Percentiles rank a stretch among this genome's conserved stretches.
These are phyloP conservation scores for Betula pendula DNA, from an alignment of 306 rosid genomes.

Conservation along the genomic window DNA sequence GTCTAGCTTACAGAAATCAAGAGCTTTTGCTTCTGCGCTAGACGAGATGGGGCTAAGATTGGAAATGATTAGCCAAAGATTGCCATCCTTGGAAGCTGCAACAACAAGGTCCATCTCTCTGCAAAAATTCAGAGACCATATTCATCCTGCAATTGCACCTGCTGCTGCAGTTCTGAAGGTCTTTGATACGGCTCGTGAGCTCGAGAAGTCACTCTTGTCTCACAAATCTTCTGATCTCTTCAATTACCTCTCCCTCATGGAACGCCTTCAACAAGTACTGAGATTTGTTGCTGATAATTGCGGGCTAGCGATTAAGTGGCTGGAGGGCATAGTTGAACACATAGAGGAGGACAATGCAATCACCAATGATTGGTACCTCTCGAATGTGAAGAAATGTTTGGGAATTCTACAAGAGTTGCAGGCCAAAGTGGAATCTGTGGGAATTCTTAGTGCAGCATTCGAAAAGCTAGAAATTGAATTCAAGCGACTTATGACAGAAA, in stretches of 20 bases:
- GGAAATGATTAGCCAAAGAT: slow-evolving; percentile 41
- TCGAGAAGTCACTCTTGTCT: slow-evolving; percentile 48
- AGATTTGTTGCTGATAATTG: slow-evolving; percentile 69
- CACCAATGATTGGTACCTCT: slow-evolving; percentile 36
- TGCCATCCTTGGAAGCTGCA: slow-evolving; percentile 49
- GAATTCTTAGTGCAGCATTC: slow-evolving; percentile 63
- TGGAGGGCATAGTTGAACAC: slow-evolving; percentile 51
- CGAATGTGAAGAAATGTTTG: slow-evolving; percentile 49
- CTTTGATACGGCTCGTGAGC: slow-evolving; percentile 49
- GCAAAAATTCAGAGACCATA: slow-evolving; percentile 33
- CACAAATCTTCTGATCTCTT: slow-evolving; percentile 41
- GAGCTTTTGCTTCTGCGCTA: slow-evolving; percentile 42
- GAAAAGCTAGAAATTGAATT: slow-evolving; percentile 70
- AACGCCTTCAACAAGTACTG: slow-evolving; percentile 70
- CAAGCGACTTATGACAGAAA: slow-evolving; percentile 46
- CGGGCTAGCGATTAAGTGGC: slow-evolving; percentile 60
- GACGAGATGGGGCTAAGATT: slow-evolving; percentile 54
- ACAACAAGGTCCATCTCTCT: slow-evolving; percentile 29
- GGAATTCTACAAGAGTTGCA: slow-evolving; percentile 53
- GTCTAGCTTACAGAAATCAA: slow-evolving; percentile 58
- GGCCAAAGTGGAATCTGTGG: slow-evolving; percentile 42
- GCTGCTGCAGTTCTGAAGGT: slow-evolving; percentile 61
- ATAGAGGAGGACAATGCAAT: slow-evolving; percentile 40
- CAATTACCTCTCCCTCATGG: slow-evolving; percentile 45
- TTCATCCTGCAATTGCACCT: slow-evolving; percentile 63